A percentile compares a stretch with the other conserved stretches of the same genome.
phyloP scores from a whole-genome alignment of 306 rosid genomes.

The Fragaria vesca region DNA sequence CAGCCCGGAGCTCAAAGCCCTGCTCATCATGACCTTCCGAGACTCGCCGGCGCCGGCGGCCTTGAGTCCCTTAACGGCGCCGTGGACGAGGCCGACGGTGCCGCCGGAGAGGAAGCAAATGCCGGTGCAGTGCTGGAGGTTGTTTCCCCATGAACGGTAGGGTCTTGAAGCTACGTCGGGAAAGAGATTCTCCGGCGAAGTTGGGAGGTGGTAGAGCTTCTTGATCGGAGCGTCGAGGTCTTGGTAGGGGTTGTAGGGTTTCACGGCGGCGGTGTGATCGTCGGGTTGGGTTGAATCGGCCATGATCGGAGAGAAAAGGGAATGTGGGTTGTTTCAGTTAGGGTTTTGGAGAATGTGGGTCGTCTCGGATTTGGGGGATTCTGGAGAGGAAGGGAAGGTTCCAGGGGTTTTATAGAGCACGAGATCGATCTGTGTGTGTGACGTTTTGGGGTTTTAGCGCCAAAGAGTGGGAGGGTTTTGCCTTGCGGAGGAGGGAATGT shows the following conservation, averaged over 20 bases:
- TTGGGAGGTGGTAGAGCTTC: neutral
- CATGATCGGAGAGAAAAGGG: neutral
- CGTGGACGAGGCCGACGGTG: neutral
- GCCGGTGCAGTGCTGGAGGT: neutral
- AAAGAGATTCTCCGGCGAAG: neutral
- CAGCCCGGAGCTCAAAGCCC: neutral
- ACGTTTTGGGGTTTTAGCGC: neutral
- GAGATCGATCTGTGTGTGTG: neutral
- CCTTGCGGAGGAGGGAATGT: neutral
- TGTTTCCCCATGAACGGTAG: neutral
- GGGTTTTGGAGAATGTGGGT: neutral
- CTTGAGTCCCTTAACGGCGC: neutral
- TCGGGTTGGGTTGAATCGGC: neutral
- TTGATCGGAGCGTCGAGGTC: neutral
- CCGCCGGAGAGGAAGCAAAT: neutral
- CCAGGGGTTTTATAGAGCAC: neutral
- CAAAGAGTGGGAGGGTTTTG: neutral
- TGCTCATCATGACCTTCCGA: neutral
- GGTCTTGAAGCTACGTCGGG: neutral
- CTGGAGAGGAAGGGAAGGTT: neutral
- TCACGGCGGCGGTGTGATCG: neutral
- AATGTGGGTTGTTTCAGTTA: neutral
- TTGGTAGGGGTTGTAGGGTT: neutral
- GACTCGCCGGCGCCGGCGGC: neutral
- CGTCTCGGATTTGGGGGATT: neutral